Evolutionary conservation across 306 rosid genomes (phyloP).

Genomic region (Luffa aegyptiaca): DNA sequence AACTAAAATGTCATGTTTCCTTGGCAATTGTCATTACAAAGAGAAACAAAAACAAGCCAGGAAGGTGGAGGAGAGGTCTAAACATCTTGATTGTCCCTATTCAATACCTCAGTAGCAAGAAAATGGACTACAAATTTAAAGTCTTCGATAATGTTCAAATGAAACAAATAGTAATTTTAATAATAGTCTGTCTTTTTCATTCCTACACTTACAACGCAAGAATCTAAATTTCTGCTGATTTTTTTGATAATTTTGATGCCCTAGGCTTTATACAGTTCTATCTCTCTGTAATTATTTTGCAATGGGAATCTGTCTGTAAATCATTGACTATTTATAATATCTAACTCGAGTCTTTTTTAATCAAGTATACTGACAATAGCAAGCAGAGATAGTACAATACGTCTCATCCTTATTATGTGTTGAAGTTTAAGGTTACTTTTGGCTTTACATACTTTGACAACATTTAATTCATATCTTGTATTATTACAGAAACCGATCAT

Average conservation of each 20-base stretch:
- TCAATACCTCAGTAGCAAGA: not conserved
- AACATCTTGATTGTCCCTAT: not conserved
- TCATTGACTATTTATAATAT: not conserved
- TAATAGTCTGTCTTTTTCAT: not conserved
- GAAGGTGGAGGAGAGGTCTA: not conserved
- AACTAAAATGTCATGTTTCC: not conserved
- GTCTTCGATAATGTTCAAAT: not conserved
- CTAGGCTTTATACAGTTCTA: not conserved
- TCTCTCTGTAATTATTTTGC: not conserved
- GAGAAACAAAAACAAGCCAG: not conserved
- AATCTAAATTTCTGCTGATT: not conserved
- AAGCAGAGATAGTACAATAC: not conserved
- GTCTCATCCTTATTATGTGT: not conserved
- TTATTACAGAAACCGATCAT: slow-evolving; percentile 66
- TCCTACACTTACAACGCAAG: not conserved
- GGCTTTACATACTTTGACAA: not conserved
- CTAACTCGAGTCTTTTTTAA: not conserved
- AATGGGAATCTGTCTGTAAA: not conserved
- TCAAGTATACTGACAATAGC: not conserved
- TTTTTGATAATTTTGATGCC: not conserved
- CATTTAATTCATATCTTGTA: not conserved
- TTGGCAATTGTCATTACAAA: not conserved
- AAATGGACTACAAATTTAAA: not conserved
- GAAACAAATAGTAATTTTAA: not conserved
- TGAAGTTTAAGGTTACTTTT: not conserved